A percentile compares a stretch with the other conserved stretches of the same genome.
phyloP scores from a whole-genome alignment of 192 early-diverging fungal species.

The Rhizophagus prolifer region DNA sequence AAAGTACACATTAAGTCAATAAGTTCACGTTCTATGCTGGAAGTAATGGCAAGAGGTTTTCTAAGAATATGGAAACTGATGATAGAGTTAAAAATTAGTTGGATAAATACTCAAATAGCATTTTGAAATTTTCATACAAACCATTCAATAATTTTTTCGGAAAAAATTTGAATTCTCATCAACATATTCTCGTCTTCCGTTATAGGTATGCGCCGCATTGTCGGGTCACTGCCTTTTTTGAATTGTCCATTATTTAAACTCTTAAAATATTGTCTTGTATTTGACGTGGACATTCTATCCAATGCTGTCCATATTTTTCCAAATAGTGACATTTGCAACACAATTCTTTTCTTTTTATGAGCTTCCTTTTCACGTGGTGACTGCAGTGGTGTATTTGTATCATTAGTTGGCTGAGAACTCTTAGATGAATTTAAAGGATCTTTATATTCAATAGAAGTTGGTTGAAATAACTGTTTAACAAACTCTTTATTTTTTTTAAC shows the following conservation, averaged over 20 bases:
- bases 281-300: slow-evolving; percentile 38
- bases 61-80: slow-evolving; percentile 34
- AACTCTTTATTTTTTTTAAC: neutral
- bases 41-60: slow-evolving; percentile 28
- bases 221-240: neutral
- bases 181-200: slow-evolving; percentile 23
- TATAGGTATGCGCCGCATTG: neutral
- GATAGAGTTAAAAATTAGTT: slow-evolving; percentile 17
- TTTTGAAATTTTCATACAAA: slow-evolving; percentile 22
- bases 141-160: slow-evolving; percentile 43
- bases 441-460: neutral
- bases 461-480: neutral
- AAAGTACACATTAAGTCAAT: slow-evolving; percentile 40
- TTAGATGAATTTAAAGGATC: neutral
- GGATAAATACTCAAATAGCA: neutral
- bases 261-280: slow-evolving; percentile 32
- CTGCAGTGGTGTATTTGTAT: neutral
- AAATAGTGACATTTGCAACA: slow-evolving; percentile 39
- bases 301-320: slow-evolving; percentile 46
- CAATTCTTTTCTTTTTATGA: slow-evolving; percentile 4
- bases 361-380: neutral
- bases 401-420: neutral
- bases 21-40: slow-evolving; percentile 39
- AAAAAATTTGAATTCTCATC: slow-evolving; percentile 41
- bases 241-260: neutral